Evolutionary conservation across 331 rosid species (phyloP), one percentile per base, ranked within the genome.

Genomic region (Stylosanthes scabra): DNA sequence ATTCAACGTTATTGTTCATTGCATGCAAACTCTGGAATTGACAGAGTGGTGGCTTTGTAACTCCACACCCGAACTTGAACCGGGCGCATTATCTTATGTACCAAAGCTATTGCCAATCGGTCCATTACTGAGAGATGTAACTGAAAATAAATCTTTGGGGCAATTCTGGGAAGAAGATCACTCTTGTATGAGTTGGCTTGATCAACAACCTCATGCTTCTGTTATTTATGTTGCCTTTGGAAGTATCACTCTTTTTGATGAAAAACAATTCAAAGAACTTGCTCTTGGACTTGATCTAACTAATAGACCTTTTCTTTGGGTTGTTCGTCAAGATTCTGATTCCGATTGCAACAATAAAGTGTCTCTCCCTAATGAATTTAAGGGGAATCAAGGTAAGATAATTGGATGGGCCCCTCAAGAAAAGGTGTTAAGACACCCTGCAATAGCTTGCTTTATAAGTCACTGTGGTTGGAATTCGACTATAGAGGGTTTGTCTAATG

Each of bases 381-480:
- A 20, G 25, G 25, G 0, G 25, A 20, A 20, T 20, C 25, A 27
- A 0, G 83, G 86, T 2, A 66, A 65, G 16, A 54, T 83, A 9
- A 81, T 83, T 0, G 44, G 68, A 3, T 83, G 88, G 88, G 72
- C 85, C 8, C 84, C 90, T 15, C 83, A 86, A 11, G 76, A 59
- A 10, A 64, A 57, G 65, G 88, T 83, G 45, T 63, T 83, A 25
- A 59, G 49, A 40, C 90, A 86, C 57, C 81, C 81, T 57, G 70
- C 88, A 1, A 58, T 83, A 11, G 86, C 83, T 65, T 86, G 88
- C 56, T 83, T 86, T 60, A 0, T 83, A 41, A 86, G 81, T 52
- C 88, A 86, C 42, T 86, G 90, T 11, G 90, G 86, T 28, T 86
- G 90, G 87, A 86, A 86, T 56, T 86, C 90, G 0, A 81, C 82